A percentile compares a stretch with the other conserved stretches of the same genome.
Conservation (phyloP, 1,284 basidiomycete genomes). For the Golubevia pallescens region DNA sequence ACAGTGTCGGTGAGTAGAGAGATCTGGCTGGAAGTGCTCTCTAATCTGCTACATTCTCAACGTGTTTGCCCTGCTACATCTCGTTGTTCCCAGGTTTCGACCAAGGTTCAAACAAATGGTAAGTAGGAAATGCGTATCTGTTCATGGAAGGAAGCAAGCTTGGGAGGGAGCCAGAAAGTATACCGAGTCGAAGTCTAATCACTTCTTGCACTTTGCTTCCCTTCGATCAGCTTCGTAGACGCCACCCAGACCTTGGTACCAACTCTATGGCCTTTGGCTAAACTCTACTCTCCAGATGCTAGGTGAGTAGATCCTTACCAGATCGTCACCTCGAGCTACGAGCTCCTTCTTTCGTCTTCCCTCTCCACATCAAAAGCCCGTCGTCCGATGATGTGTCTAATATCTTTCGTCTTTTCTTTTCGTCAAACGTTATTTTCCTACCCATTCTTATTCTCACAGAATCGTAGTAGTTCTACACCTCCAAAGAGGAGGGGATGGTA, state of each 20-base stretch:
- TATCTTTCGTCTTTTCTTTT: background rate
- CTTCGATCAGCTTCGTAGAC: conserved; percentile 31
- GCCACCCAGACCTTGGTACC: conserved; percentile 47
- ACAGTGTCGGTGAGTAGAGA: conserved; percentile 34
- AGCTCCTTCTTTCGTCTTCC: background rate
- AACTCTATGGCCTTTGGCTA: conserved; percentile 12
- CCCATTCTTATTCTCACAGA: conserved; percentile 4
- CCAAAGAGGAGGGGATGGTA: conserved; percentile 43
- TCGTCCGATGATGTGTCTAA: background rate
- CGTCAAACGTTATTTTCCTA: background rate
- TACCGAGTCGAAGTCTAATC: no score
- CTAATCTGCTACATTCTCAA: no score
- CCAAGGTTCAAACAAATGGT: conserved; percentile 26
- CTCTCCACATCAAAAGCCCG: background rate
- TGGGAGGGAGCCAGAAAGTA: no score
- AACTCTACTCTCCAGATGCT: conserved; percentile 12
- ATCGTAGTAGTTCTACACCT: conserved; percentile 49
- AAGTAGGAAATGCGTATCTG: conserved; percentile 1
- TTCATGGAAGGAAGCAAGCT: no score
- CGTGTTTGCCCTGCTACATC: background rate
- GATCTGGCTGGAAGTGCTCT: conserved; percentile 4
- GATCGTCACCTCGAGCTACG: no score
- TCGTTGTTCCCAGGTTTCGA: conserved; percentile 22
- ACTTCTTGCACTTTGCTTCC: background rate
- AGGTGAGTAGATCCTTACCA: conserved; percentile 8